Conservation (phyloP, 345 rosid species). For the Crucihimalaya himalaica region DNA sequence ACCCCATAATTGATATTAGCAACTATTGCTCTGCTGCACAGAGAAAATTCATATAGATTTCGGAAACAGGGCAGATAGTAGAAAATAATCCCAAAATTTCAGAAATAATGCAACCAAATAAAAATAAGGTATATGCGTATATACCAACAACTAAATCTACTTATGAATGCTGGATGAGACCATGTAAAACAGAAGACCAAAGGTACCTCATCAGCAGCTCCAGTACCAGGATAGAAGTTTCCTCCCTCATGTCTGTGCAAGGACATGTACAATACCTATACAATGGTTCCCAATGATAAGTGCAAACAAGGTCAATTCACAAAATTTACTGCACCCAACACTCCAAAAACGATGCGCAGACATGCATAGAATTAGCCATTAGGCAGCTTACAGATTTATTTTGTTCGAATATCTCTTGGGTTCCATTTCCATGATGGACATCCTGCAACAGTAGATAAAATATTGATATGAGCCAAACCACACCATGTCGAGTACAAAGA, state of each 20-base stretch:
- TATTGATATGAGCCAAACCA: conserved; percentile 1
- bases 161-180: neutral
- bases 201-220: conserved; percentile 82
- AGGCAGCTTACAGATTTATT: conserved; percentile 75
- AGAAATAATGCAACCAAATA: neutral
- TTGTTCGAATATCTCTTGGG: conserved; percentile 89
- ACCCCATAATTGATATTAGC: conserved; percentile 23
- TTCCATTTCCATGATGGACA: conserved; percentile 99
- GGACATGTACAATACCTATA: conserved; percentile 86
- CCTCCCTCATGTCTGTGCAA: conserved; percentile 95
- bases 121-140: neutral
- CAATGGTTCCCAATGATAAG: conserved; percentile 4
- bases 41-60: neutral
- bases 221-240: conserved; percentile 88
- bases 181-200: conserved; percentile 4
- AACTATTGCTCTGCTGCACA: conserved; percentile 10
- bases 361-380: conserved; percentile 15
- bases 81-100: neutral
- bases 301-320: neutral
- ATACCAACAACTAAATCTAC: neutral
- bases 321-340: conserved; percentile 23
- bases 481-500: neutral
- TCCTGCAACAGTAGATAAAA: conserved; percentile 58
- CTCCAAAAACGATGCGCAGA: neutral
- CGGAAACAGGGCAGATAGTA: neutral